A percentile compares a stretch with the other conserved stretches of the same genome.
These are phyloP conservation scores for Hymenotorrendiella dingleyae DNA, from an alignment of 2,329 filamentous ascomycete species.

Conservation along the genomic window DNA sequence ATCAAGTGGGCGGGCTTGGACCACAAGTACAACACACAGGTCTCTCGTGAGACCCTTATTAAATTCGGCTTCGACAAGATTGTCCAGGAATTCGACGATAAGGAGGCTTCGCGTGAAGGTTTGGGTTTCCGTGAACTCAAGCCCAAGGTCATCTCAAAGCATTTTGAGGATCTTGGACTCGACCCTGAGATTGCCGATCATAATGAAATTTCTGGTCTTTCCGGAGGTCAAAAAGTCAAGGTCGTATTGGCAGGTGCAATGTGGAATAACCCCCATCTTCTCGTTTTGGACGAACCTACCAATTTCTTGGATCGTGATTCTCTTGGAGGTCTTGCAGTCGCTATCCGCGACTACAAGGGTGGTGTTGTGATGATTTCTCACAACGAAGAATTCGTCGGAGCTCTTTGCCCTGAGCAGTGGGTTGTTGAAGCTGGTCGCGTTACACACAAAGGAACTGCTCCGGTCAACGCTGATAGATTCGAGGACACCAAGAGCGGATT, in stretches of 20 bases:
- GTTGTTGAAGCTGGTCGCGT: slow-evolving; percentile 85
- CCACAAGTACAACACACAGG: slow-evolving; percentile 87
- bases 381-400: slow-evolving; percentile 98
- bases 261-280: slow-evolving; percentile 98
- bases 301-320: slow-evolving; percentile 99
- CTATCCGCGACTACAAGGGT: slow-evolving; percentile 96
- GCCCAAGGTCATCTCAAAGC: slow-evolving; percentile 90
- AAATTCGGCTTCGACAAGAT: slow-evolving; percentile 86
- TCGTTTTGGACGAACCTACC: slow-evolving; percentile 96
- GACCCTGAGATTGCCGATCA: slow-evolving; percentile 98
- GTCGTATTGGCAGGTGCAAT: slow-evolving; percentile 92
- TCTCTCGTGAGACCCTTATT: slow-evolving; percentile 85
- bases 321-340: slow-evolving; percentile 91
- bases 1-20: slow-evolving; percentile 87
- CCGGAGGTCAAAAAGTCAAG: slow-evolving; percentile 98
- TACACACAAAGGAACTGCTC: slow-evolving; percentile 72
- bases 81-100: slow-evolving; percentile 96
- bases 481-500: slow-evolving; percentile 63
- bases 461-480: slow-evolving; percentile 74
- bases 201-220: slow-evolving; percentile 94
- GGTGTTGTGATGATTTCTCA: slow-evolving; percentile 99
- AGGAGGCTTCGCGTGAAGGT: slow-evolving; percentile 97
- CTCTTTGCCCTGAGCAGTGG: slow-evolving; percentile 94
- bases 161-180: slow-evolving; percentile 94
- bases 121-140: slow-evolving; percentile 92